Percentiles rank a stretch among this genome's conserved stretches.
These are phyloP conservation scores for Neonectria hederae DNA, from an alignment of 2,329 filamentous ascomycete genomes.

Conservation along the genomic window DNA sequence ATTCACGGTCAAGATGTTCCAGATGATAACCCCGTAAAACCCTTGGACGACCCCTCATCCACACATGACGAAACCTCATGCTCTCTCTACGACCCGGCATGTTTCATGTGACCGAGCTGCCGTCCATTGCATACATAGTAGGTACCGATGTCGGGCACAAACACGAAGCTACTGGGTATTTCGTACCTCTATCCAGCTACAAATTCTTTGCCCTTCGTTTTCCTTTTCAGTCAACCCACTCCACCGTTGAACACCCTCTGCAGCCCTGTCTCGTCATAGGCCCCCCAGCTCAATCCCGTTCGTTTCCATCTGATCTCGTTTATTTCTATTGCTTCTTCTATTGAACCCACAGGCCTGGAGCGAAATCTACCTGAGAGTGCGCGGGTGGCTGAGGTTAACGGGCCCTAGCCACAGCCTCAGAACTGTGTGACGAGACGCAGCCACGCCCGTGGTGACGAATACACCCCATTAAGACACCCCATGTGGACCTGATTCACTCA, in stretches of 20 bases:
- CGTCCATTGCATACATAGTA: not conserved
- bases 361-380: conserved; percentile 2
- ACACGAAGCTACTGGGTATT: not conserved
- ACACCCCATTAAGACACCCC: conserved; percentile 15
- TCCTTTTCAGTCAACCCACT: conserved; percentile 4
- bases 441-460: conserved; percentile 24
- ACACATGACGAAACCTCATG: conserved; percentile 8
- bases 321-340: not conserved
- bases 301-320: conserved; percentile 14
- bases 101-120: conserved; percentile 17
- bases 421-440: conserved; percentile 2
- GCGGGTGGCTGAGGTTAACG: conserved; percentile 13
- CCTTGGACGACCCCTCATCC: conserved; percentile 9
- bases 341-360: conserved; percentile 10
- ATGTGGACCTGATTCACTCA: conserved; percentile 1
- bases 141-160: not conserved
- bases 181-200: not conserved
- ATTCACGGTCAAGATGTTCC: not conserved
- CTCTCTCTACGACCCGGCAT: conserved; percentile 10
- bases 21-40: not conserved
- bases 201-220: conserved; percentile 1
- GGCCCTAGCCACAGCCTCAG: conserved; percentile 14
- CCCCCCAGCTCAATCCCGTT: conserved; percentile 6
- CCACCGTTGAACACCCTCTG: conserved; percentile 6
- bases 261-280: not conserved